These are phyloP conservation scores for Curvularia sp. DNA, from an alignment of 2,329 filamentous ascomycete species.

Conservation along the genomic window DNA sequence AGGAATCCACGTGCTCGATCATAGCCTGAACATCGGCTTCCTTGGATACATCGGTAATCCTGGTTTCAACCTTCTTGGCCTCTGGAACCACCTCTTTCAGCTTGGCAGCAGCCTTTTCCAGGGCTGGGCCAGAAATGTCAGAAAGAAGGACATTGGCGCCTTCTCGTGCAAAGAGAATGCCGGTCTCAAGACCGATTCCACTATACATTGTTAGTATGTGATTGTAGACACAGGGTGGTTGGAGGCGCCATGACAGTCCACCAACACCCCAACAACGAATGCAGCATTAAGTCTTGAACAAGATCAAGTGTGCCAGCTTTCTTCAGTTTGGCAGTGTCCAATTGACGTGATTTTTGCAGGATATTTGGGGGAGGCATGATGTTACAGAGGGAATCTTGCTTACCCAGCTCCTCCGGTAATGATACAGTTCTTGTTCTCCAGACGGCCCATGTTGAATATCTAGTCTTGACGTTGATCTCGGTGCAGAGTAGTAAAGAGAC, in stretches of 20 bases:
- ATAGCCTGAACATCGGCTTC: conserved; percentile 78
- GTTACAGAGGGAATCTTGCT: conserved; percentile 43
- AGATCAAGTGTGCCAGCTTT: not conserved
- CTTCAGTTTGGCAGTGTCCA: not conserved
- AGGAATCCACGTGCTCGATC: conserved; percentile 76
- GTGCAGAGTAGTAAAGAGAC: conserved; percentile 5
- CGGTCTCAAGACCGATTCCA: conserved; percentile 91
- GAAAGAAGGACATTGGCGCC: conserved; percentile 85
- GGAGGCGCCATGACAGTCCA: not conserved
- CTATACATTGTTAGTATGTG: conserved; percentile 55
- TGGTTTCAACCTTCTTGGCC: conserved; percentile 65
- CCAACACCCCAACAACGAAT: not conserved
- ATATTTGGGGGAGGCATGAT: conserved; percentile 4
- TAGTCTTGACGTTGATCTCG: conserved; percentile 12
- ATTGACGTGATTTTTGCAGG: not conserved
- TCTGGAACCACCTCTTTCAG: conserved; percentile 74
- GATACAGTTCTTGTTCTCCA: conserved; percentile 72
- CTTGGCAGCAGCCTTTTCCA: conserved; percentile 78
- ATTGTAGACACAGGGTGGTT: not conserved
- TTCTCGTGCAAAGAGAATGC: conserved; percentile 87
- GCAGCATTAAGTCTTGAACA: not conserved
- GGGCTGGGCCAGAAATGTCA: conserved; percentile 79
- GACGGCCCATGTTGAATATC: conserved; percentile 55
- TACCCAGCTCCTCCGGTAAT: conserved; percentile 88
- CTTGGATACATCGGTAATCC: conserved; percentile 81